Base-by-base conservation (phyloP, 1,139 yeast species). In the Blastobotrys elegans region DNA sequence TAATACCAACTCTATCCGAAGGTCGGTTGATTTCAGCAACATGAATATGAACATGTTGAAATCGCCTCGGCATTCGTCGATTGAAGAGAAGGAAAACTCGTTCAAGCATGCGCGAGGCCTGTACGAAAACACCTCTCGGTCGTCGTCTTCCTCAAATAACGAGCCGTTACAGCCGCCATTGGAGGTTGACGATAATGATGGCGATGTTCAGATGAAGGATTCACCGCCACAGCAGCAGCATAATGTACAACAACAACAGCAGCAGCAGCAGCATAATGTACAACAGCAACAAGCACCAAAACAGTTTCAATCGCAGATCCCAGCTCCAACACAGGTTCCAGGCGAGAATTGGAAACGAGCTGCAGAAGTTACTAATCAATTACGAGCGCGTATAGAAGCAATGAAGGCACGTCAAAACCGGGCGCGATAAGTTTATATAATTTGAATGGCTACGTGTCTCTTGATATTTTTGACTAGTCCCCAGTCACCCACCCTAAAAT, bases 361-460 rank as follows among this genome's bases (percentile, higher is more conserved):
- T 0, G 92, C 94, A 0, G 95, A 86, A 56, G 94, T 88, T 13
- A 89, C 97, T 1, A 79, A 80, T 14, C 94, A 85, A 63, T 73
- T 86, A 61, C 84, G 84, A 62, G 95, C 89, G 0, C 71, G 96
- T 55, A 89, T 90, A 43, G 95, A 87, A 64, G 83, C 84, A 65
- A 88, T 89, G 96, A 85, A 83, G 63, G 87, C 87, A 2, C 48
- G 58, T 20, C 58, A 57, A 40, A 49, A 51, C 40, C 37, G 53
- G 8, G 32, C 50, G 6, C 34, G 45, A 3, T 18, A 42, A 18
- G 22, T 4, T 13, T 22, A 3, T n/a, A 6, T n/a, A 6, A 11
- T 34, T 2, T 20, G 10, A 34, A n/a, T n/a, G n/a, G n/a, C n/a
- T n/a, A n/a, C n/a, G n/a, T n/a, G n/a, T n/a, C n/a, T n/a, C n/a